Base-by-base conservation (phyloP, 202 grass and related monocot genomes). In the Cymbopogon flexuosus region DNA sequence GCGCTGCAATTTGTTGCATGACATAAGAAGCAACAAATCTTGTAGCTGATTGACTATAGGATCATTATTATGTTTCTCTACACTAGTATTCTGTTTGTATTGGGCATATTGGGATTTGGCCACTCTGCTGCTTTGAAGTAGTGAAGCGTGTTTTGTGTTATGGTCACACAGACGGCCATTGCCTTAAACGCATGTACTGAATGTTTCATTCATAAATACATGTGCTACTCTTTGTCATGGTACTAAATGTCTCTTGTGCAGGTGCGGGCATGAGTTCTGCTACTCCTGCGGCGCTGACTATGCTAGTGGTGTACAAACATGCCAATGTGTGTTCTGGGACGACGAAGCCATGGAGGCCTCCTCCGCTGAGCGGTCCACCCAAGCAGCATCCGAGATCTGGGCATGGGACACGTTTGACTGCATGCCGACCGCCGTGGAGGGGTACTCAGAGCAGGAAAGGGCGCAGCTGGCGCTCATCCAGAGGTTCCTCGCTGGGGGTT, bases 241-340 rank as follows among this genome's bases (percentile, higher is more conserved):
- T 39, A 37, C 72, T 85, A 37, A 92, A 81, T 30, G n/a, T 45
- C 58, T 16, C 59, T 83, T 78, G n/a, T 67, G 56, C 84, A 99
- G 96, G 93, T 99, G 96, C 21, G 96, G 92, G 8, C 92, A 99
- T 8, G 96, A 99, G 87, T 99, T 99, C 74, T 99, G 96, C 84
- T 99, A 93, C 83, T 90, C 85, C 29, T 99, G 96, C 59, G 85
- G 85, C 3, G 73, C 92, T 18, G 96, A 96, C 60, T 99, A 96
- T 70, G 84, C 45, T 43, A 72, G 70, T 2, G 96, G 92, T 10
- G 68, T 95, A 15, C 92, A 96, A 81, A 85, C 90, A 73, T 99
- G 96, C 78, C 96, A 99, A 31, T 99, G 96, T 24, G 77, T 80
- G 2, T 96, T 91, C 76, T 99, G 93, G 92, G 88, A 88, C 1